Percentiles rank a stretch among this genome's conserved stretches.
These are phyloP conservation scores for Tetracladium marchalianum DNA, from an alignment of 495 filamentous ascomycete genomes.

Conservation along the genomic window DNA sequence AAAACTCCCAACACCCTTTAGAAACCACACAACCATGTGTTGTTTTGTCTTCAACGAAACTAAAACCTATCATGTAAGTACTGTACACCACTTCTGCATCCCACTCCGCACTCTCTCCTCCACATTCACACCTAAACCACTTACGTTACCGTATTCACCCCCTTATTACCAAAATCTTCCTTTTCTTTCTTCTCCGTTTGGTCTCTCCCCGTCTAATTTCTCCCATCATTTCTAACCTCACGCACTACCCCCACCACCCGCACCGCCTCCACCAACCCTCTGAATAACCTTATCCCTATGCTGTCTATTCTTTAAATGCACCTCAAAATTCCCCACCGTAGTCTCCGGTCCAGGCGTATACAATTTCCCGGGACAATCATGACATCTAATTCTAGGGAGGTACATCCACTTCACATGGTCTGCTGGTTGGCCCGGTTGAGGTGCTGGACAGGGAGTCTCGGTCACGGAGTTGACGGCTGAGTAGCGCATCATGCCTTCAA, in stretches of 20 bases:
- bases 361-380: slow-evolving; percentile 85
- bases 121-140: not conserved
- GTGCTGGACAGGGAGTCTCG: slow-evolving; percentile 39
- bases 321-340: slow-evolving; percentile 81
- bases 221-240: not conserved
- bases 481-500: slow-evolving; percentile 84
- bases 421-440: slow-evolving; percentile 36
- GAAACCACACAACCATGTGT: too few species aligned
- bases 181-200: not conserved
- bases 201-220: not conserved
- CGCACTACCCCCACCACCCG: not conserved
- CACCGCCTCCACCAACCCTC: slow-evolving; percentile 21
- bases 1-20: too few species aligned
- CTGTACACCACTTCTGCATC: too few species aligned
- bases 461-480: slow-evolving; percentile 62
- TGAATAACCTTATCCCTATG: slow-evolving; percentile 69
- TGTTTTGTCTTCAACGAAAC: too few species aligned
- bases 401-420: slow-evolving; percentile 58
- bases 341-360: slow-evolving; percentile 80
- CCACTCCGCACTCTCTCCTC: not conserved
- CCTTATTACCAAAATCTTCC: too few species aligned
- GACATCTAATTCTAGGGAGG: slow-evolving; percentile 77
- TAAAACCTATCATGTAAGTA: too few species aligned
- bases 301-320: slow-evolving; percentile 70
- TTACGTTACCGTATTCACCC: too few species aligned